Conservation (phyloP, 2,329 filamentous ascomycete species). For the Hymenoscyphus occultus region DNA sequence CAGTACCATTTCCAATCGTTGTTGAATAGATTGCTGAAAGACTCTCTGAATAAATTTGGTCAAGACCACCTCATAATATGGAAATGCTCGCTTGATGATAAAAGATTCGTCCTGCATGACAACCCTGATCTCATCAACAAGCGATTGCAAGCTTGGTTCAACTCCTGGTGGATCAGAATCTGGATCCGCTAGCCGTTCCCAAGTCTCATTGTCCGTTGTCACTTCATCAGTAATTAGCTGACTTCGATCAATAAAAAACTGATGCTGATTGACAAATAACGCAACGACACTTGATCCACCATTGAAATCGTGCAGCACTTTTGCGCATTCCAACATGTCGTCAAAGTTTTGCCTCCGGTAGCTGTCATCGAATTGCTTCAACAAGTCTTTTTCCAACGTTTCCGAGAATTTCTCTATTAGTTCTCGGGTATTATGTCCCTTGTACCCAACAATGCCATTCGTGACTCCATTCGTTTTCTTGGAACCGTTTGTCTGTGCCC, state of each 20-base stretch:
- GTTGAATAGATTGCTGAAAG: slow-evolving; percentile 97
- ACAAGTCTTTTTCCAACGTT: slow-evolving; percentile 87
- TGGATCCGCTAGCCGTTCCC: slow-evolving; percentile 91
- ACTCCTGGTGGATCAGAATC: slow-evolving; percentile 89
- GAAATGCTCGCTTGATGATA: slow-evolving; percentile 94
- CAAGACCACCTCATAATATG: slow-evolving; percentile 91
- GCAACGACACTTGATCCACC: slow-evolving; percentile 93
- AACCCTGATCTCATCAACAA: slow-evolving; percentile 91
- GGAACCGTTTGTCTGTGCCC: slow-evolving; percentile 57
- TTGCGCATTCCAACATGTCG: slow-evolving; percentile 96
- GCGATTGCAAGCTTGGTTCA: slow-evolving; percentile 85
- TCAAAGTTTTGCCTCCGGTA: slow-evolving; percentile 94
- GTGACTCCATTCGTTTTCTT: slow-evolving; percentile 51
- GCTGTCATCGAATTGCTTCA: slow-evolving; percentile 96
- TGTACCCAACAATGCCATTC: slow-evolving; percentile 42
- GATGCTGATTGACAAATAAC: slow-evolving; percentile 96
- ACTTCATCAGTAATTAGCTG: slow-evolving; percentile 78
- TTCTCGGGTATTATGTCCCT: slow-evolving; percentile 68
- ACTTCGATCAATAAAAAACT: slow-evolving; percentile 96
- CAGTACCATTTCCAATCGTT: slow-evolving; percentile 89
- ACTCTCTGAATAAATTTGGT: slow-evolving; percentile 91
- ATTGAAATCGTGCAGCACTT: slow-evolving; percentile 92
- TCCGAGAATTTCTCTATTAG: slow-evolving; percentile 96
- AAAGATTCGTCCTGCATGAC: slow-evolving; percentile 96
- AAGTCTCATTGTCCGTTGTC: slow-evolving; percentile 57